A percentile compares a stretch with the other conserved stretches of the same genome.
Evolutionary conservation across 108 stramenopile species (phyloP).

Genomic region (Schizochytrium sp.): DNA sequence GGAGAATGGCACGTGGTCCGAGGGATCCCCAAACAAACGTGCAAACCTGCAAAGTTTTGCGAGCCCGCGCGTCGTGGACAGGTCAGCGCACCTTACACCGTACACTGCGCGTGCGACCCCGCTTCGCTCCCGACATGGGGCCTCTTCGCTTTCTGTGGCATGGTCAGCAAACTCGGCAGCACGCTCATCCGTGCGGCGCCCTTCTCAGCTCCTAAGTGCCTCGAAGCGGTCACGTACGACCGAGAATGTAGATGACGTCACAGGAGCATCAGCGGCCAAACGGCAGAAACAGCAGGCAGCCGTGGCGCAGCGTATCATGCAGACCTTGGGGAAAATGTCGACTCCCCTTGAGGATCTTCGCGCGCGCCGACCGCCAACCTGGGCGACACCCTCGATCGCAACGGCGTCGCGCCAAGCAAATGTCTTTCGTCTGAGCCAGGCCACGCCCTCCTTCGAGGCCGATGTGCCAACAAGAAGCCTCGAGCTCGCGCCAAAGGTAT

Average conservation of each 20-base stretch:
- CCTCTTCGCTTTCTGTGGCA: background rate
- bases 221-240: background rate
- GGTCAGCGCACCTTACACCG: background rate
- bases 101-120: background rate
- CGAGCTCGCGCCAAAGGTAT: background rate
- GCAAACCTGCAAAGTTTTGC: background rate
- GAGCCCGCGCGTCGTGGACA: background rate
- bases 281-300: background rate
- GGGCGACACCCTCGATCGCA: background rate
- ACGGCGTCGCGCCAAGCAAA: background rate
- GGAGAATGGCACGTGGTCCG: background rate
- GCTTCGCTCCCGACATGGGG: background rate
- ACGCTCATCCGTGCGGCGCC: background rate
- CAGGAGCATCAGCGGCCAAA: background rate
- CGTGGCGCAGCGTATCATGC: conserved; percentile 8
- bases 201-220: background rate
- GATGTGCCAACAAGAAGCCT: background rate
- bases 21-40: background rate
- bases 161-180: background rate
- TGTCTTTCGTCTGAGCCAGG: background rate
- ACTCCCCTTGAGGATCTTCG: conserved; percentile 7
- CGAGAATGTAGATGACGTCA: background rate
- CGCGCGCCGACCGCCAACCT: background rate
- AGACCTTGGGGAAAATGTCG: conserved; percentile 8
- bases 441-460: background rate